Evolutionary conservation across 306 rosid species (phyloP).

Genomic region (Dryas drummondii): DNA sequence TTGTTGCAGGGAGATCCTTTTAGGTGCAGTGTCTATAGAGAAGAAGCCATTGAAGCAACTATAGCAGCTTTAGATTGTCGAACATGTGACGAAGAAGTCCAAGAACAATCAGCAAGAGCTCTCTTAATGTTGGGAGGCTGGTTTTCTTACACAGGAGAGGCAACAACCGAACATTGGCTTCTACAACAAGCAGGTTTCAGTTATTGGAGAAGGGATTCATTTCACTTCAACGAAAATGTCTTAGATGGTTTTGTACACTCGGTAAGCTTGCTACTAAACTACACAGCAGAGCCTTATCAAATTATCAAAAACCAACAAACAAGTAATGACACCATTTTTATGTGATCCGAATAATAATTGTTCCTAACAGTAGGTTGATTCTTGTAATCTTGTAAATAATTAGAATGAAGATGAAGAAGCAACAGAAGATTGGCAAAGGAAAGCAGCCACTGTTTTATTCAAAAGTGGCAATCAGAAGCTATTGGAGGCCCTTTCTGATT

Average conservation of each 20-base stretch:
- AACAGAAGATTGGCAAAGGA: conserved; percentile 60
- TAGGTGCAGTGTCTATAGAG: conserved; percentile 64
- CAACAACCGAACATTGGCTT: conserved; percentile 56
- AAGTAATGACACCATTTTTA: neutral
- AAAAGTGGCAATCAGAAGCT: conserved; percentile 54
- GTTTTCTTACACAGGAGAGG: conserved; percentile 58
- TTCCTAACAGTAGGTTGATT: neutral
- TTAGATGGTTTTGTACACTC: conserved; percentile 30
- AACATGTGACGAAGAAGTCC: conserved; percentile 38
- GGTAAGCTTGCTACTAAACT: conserved; percentile 27
- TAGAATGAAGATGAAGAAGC: conserved; percentile 58
- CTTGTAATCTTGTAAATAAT: conserved; percentile 5
- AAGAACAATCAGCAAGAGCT: conserved; percentile 65
- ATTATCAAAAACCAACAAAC: neutral
- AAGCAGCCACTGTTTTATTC: conserved; percentile 53
- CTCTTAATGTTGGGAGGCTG: conserved; percentile 65
- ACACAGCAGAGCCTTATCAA: neutral
- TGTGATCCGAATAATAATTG: neutral
- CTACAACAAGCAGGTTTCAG: conserved; percentile 67
- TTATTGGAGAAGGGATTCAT: conserved; percentile 38
- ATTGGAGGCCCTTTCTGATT: conserved; percentile 58
- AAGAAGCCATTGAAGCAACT: conserved; percentile 71
- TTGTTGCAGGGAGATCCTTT: conserved; percentile 75
- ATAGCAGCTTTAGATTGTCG: conserved; percentile 52
- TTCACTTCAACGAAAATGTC: conserved; percentile 36